These are phyloP conservation scores for Sodiomyces alkalinus DNA, from an alignment of 2,329 filamentous ascomycete genomes.

Conservation along the genomic window DNA sequence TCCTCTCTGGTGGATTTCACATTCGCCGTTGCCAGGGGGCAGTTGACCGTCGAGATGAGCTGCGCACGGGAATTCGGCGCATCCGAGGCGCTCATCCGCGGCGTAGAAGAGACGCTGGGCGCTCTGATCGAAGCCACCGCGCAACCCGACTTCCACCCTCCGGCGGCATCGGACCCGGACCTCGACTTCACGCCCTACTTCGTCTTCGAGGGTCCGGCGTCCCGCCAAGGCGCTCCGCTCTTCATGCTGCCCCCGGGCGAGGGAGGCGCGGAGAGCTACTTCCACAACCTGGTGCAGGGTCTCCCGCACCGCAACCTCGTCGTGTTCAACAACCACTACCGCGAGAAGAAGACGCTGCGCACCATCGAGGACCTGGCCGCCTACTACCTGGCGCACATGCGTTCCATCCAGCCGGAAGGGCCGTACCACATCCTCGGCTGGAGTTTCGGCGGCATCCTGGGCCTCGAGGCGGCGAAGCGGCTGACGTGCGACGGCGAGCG, in stretches of 20 bases:
- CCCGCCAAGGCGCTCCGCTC: neutral
- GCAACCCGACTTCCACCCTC: too few relatives aligned
- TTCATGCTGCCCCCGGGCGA: constrained; percentile 2
- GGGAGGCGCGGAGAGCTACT: constrained; percentile 3
- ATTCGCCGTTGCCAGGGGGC: too few relatives aligned
- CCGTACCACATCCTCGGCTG: constrained; percentile 57
- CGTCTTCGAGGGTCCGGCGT: constrained; percentile 2
- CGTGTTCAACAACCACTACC: constrained; percentile 2
- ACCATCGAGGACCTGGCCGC: constrained; percentile 2
- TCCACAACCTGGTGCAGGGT: constrained; percentile 1
- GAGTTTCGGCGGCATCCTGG: constrained; percentile 63
- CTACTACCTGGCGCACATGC: neutral
- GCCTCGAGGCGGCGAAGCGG: constrained; percentile 50
- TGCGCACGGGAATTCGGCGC: too few relatives aligned
- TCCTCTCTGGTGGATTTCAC: too few relatives aligned
- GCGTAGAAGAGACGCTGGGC: too few relatives aligned
- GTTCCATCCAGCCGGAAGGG: constrained; percentile 39
- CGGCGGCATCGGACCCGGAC: too few relatives aligned
- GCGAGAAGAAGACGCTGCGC: neutral
- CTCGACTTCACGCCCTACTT: constrained; percentile 7
- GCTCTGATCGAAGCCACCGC: too few relatives aligned
- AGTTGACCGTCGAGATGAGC: too few relatives aligned
- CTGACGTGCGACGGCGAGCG: constrained; percentile 39
- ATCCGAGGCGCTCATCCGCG: too few relatives aligned
- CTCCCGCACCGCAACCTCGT: constrained; percentile 1